Evolutionary conservation across 2,329 filamentous ascomycete genomes (phyloP), one percentile per base, ranked within the genome.

Genomic region (Paraconiothyrium brasiliense): DNA sequence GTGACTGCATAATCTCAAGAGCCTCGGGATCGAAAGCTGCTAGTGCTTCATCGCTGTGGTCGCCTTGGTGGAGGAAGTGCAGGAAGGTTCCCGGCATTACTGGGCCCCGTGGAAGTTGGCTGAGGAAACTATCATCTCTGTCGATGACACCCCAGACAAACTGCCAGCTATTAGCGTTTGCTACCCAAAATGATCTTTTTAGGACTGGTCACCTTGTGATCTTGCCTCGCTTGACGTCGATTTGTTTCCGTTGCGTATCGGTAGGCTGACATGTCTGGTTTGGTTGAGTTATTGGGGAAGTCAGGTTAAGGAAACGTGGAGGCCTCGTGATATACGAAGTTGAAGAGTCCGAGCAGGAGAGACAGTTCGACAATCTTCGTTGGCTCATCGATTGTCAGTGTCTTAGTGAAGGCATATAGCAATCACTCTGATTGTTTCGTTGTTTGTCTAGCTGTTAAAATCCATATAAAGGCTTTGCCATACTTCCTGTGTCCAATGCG

Each of bases 51-150:
- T 54, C 51, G 51, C 37, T 54, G 14, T 44, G 34, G 20, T 55
- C 41, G 27, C 32, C 24, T 30, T 55, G 41, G 10, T 55, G 52
- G 13, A 37, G 41, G 22, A 55, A 55, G 30, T 37, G 52, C 16
- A 35, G 32, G 20, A 55, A 55, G 14, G 37, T 46, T 35, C 24
- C 24, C 5, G 51, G 43, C 13, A 14, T 27, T 10, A 16, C 37
- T 44, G 37, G 37, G 6, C 37, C 22, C 2, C 24, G 37, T 9
- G 20, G 20, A 2, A 44, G 24, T 20, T 32, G 37, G 16, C 13
- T 10, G 22, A 54, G 24, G 6, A 32, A 10, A 1, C 20, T 32
- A 14, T 54, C 37, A 10, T 44, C 37, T 10, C 43, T 54, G 34
- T 22, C 13, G 24, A 44, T 32, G 11, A 54, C 34, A 4, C 49